A percentile compares a stretch with the other conserved stretches of the same genome.
Evolutionary conservation across 257 asterid genomes (phyloP).

Genomic region (Misopates orontium): DNA sequence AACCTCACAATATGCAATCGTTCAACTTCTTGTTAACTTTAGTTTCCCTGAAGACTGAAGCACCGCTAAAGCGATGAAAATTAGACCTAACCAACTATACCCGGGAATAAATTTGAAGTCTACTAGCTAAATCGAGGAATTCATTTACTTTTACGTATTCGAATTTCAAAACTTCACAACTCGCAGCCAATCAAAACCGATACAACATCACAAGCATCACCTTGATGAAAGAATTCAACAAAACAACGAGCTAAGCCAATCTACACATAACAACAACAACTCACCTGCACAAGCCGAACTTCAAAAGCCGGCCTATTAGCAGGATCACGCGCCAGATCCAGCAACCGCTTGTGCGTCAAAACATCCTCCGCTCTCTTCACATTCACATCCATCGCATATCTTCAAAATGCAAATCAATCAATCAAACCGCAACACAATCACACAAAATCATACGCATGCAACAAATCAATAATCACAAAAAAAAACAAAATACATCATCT

Average conservation of each 20-base stretch:
- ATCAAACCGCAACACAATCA: conserved; percentile 12
- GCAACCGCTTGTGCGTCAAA: conserved; percentile 76
- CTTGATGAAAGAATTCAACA: neutral
- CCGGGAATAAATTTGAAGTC: neutral
- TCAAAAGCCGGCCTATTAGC: conserved; percentile 88
- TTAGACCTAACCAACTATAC: conserved; percentile 2
- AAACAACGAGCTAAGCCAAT: neutral
- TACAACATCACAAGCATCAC: conserved; percentile 1
- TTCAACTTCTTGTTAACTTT: no score
- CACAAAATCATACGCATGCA: conserved; percentile 32
- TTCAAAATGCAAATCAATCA: conserved; percentile 39
- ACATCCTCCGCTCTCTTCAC: conserved; percentile 97
- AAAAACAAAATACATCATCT: neutral
- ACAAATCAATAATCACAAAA: neutral
- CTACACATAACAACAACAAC: conserved; percentile 9
- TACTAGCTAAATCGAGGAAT: no score
- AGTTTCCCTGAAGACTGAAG: neutral
- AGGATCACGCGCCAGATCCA: conserved; percentile 86
- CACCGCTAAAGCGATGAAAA: neutral
- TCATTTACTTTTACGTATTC: conserved; percentile 1
- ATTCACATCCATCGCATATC: conserved; percentile 97
- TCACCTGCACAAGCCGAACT: conserved; percentile 95
- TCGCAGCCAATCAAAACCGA: conserved; percentile 21
- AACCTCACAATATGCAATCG: conserved; percentile 15
- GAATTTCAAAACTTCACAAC: neutral